These are phyloP conservation scores for Arthroderma sp. DNA, from an alignment of 2,329 filamentous ascomycete species.

Conservation along the genomic window DNA sequence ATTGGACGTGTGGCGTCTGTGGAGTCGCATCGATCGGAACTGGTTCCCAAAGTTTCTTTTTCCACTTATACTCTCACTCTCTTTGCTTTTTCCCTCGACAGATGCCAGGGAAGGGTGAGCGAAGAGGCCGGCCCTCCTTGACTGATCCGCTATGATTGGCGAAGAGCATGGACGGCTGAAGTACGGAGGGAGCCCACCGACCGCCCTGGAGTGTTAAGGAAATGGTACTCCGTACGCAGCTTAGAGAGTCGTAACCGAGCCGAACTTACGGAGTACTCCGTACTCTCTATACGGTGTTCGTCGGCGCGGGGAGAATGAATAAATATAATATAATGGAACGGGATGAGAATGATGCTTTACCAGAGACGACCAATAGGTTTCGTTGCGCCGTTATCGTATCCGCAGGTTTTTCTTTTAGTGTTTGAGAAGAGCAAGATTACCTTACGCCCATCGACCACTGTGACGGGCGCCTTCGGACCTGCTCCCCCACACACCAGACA, in stretches of 20 bases:
- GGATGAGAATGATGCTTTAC: neutral
- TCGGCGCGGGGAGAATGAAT: no score
- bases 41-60: slow-evolving; percentile 6
- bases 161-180: slow-evolving; percentile 1
- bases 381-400: neutral
- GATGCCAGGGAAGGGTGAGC: neutral
- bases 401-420: neutral
- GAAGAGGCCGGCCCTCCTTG: neutral
- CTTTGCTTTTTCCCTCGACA: neutral
- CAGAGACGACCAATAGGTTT: neutral
- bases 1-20: slow-evolving; percentile 12
- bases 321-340: no score
- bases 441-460: neutral
- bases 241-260: neutral
- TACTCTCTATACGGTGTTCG: no score
- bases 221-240: neutral
- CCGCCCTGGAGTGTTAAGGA: neutral
- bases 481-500: neutral
- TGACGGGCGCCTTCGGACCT: neutral
- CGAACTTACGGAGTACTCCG: slow-evolving; percentile 1
- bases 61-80: neutral
- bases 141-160: neutral
- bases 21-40: slow-evolving; percentile 6
- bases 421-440: neutral
- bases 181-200: neutral